Conservation (phyloP, 2,329 filamentous ascomycete species). For the Zopfia rhizophila region DNA sequence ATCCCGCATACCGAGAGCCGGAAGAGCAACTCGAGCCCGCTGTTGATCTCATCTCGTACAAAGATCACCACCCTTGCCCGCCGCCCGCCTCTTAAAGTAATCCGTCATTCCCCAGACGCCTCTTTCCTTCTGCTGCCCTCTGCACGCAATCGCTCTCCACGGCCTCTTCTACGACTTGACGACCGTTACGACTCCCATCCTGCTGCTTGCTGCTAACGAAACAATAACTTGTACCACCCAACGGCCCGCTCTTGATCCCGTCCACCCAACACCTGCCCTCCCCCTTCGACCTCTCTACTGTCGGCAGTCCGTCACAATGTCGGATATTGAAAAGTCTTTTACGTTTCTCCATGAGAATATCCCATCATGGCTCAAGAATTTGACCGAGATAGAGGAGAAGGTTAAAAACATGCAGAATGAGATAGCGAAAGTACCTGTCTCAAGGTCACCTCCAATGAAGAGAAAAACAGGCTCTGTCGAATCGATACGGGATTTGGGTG, state of each 20-base stretch:
- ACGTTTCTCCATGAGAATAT: slow-evolving; percentile 50
- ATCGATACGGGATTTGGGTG: slow-evolving; percentile 46
- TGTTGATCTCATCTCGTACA: slow-evolving; percentile 41
- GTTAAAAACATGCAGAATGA: slow-evolving; percentile 47
- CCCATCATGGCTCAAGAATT: slow-evolving; percentile 49
- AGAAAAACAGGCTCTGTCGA: slow-evolving; percentile 48
- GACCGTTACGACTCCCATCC: neutral
- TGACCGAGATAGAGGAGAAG: slow-evolving; percentile 44
- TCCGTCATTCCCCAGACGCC: slow-evolving; percentile 25
- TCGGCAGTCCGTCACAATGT: slow-evolving; percentile 37
- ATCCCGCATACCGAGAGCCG: slow-evolving; percentile 35
- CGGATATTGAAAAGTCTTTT: slow-evolving; percentile 51
- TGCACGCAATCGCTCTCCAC: slow-evolving; percentile 14
- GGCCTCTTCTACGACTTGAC: slow-evolving; percentile 3
- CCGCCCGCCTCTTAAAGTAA: slow-evolving; percentile 37
- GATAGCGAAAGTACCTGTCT: slow-evolving; percentile 39
- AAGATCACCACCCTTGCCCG: slow-evolving; percentile 33
- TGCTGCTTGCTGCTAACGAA: neutral
- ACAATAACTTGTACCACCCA: slow-evolving; percentile 8
- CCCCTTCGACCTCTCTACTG: slow-evolving; percentile 4
- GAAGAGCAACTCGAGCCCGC: slow-evolving; percentile 28
- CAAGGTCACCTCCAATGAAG: slow-evolving; percentile 39
- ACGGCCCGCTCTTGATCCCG: slow-evolving; percentile 19
- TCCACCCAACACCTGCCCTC: neutral
- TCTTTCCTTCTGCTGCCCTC: slow-evolving; percentile 13